phyloP scores from a whole-genome alignment of 2,329 filamentous ascomycete genomes.

The Sodiomyces alkalinus region DNA sequence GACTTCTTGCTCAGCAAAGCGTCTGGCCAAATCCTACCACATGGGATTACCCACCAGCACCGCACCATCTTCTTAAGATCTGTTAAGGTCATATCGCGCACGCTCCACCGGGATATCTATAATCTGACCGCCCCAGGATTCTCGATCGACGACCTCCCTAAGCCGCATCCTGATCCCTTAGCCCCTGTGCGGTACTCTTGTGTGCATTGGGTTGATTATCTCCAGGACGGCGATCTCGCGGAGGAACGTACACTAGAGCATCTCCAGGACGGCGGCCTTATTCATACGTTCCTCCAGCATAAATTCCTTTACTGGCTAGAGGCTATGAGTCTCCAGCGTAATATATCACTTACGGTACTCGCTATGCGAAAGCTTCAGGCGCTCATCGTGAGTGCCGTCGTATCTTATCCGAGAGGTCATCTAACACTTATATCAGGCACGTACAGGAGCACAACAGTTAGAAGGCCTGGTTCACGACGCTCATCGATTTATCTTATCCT shows the following conservation, averaged over 20 bases:
- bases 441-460: slow-evolving; percentile 3
- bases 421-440: slow-evolving; percentile 2
- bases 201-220: slow-evolving; percentile 11
- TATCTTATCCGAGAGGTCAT: background rate
- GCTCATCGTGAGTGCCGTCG: slow-evolving; percentile 5
- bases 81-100: slow-evolving; percentile 13
- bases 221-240: slow-evolving; percentile 2
- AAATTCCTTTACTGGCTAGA: slow-evolving; percentile 28
- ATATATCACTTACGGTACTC: slow-evolving; percentile 10
- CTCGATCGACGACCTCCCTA: slow-evolving; percentile 3
- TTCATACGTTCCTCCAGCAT: slow-evolving; percentile 17
- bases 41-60: slow-evolving; percentile 12
- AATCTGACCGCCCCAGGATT: slow-evolving; percentile 9
- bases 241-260: slow-evolving; percentile 2
- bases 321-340: slow-evolving; percentile 19
- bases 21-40: slow-evolving; percentile 14
- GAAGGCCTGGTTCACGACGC: slow-evolving; percentile 12
- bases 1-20: slow-evolving; percentile 18
- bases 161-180: slow-evolving; percentile 9
- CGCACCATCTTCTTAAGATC: slow-evolving; percentile 17
- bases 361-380: slow-evolving; percentile 9
- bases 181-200: slow-evolving; percentile 9
- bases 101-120: slow-evolving; percentile 20
- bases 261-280: slow-evolving; percentile 12
- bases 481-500: slow-evolving; percentile 14